Evolutionary conservation across 331 rosid species (phyloP), one percentile per base, ranked within the genome.

Genomic region (Rhamnella rubrinervis): DNA sequence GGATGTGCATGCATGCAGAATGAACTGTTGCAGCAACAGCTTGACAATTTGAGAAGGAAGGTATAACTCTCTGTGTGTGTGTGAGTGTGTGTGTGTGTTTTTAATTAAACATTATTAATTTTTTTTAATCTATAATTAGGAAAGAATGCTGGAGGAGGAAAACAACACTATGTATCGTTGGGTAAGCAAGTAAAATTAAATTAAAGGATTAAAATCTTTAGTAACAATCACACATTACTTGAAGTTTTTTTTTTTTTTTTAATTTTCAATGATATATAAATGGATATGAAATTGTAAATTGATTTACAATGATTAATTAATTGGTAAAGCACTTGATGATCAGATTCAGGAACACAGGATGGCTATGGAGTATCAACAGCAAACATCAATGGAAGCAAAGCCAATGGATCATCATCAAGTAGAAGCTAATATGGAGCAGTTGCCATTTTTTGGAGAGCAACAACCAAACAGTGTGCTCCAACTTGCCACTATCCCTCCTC

Each of bases 41-140:
- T 67, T 40, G 63, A 67, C 20, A 67, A 67, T 56, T 14, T 67
- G 25, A 19, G 72, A 37, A 67, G 72, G 72, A 67, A 67, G 72
- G 72, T 67, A 40, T 19, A 66, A 31, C 35, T 18, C 15, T 35
- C 51, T 53, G 62, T 19, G 20, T 50, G 50, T 52, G 51, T 37
- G 6, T 49, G 1, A 13, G 0, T 14, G 3, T 14, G n/a, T 49
- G 3, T 49, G n/a, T n/a, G n/a, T n/a, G n/a, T 15, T 18, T 3
- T 12, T 15, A 8, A 15, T 8, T 1, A 52, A 55, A n/a, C 14
- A 2, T 53, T 67, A 8, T 37, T n/a, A 16, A 7, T 8, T 37
- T 8, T 8, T 53, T 18, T 53, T 53, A 21, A 6, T 19, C 9
- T 50, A 35, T 67, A 16, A 53, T 35, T 40, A 67, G 72, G 72